A percentile compares a stretch with the other conserved stretches of the same genome.
Conservation (phyloP, 2,329 filamentous ascomycete species). For the Parascedosporium putredinis region DNA sequence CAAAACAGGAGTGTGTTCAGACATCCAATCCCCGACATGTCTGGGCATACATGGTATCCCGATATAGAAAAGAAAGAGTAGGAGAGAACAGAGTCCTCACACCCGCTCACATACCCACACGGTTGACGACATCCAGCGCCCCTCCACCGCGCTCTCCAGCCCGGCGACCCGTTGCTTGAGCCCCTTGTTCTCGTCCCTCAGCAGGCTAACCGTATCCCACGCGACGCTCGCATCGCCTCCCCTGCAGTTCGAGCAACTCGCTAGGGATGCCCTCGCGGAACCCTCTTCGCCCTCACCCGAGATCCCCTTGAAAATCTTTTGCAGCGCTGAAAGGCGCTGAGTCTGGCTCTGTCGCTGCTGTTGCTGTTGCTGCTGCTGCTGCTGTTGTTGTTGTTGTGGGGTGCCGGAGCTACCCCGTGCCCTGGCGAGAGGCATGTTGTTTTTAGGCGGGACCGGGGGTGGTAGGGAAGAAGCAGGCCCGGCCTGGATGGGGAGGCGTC, state of each 20-base stretch:
- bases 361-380: too few relatives aligned
- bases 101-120: constrained; percentile 36
- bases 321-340: constrained; percentile 21
- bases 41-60: too few relatives aligned
- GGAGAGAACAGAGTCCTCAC: too few relatives aligned
- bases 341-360: constrained; percentile 18
- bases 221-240: constrained; percentile 49
- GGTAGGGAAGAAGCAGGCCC: not conserved
- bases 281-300: constrained; percentile 22
- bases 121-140: constrained; percentile 49
- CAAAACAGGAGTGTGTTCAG: not conserved
- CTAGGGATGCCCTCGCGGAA: constrained; percentile 14
- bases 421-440: not conserved
- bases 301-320: constrained; percentile 32
- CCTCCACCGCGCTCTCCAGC: constrained; percentile 51
- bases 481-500: constrained; percentile 21
- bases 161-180: constrained; percentile 49
- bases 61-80: too few relatives aligned
- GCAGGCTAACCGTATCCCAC: constrained; percentile 53
- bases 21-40: too few relatives aligned
- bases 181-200: constrained; percentile 51
- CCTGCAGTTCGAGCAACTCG: constrained; percentile 43
- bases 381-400: constrained; percentile 16
- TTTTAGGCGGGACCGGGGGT: not conserved
- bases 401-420: not conserved